Percentiles rank a stretch among this genome's conserved stretches.
Evolutionary conservation across 345 rosid genomes (phyloP).

Genomic region (Hirschfeldia incana): DNA sequence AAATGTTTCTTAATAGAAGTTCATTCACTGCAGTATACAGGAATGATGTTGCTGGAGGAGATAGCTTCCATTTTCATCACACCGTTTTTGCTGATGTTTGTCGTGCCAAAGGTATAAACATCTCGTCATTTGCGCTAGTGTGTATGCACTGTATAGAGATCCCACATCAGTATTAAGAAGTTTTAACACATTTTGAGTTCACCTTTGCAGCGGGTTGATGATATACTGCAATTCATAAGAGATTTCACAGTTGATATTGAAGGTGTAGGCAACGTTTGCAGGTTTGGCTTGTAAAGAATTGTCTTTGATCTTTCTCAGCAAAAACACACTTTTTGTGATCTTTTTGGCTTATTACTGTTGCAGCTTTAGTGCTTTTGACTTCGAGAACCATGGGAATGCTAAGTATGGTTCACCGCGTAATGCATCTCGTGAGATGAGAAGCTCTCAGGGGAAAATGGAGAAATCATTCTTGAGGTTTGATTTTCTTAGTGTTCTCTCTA

Average conservation of each 20-base stretch:
- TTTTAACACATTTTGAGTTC: conserved; percentile 15
- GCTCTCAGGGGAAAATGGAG: conserved; percentile 98
- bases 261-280: conserved; percentile 98
- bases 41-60: conserved; percentile 97
- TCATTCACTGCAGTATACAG: conserved; percentile 71
- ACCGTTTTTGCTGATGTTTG: conserved; percentile 80
- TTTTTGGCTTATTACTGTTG: conserved; percentile 8
- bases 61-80: conserved; percentile 97
- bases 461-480: conserved; percentile 91
- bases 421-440: conserved; percentile 54
- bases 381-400: conserved; percentile 81
- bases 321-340: neutral
- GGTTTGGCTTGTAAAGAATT: conserved; percentile 44
- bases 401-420: conserved; percentile 80
- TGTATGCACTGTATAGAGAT: neutral
- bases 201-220: conserved; percentile 84
- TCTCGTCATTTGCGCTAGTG: neutral
- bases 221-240: conserved; percentile 84
- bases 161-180: conserved; percentile 1
- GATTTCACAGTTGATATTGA: conserved; percentile 80
- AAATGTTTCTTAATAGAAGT: neutral
- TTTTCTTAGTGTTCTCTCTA: neutral
- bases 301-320: neutral
- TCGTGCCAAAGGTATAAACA: conserved; percentile 74
- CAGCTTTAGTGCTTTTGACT: conserved; percentile 90